These are phyloP conservation scores for Mycena rebaudengoi DNA, from an alignment of 768 basidiomycete species.

Conservation along the genomic window DNA sequence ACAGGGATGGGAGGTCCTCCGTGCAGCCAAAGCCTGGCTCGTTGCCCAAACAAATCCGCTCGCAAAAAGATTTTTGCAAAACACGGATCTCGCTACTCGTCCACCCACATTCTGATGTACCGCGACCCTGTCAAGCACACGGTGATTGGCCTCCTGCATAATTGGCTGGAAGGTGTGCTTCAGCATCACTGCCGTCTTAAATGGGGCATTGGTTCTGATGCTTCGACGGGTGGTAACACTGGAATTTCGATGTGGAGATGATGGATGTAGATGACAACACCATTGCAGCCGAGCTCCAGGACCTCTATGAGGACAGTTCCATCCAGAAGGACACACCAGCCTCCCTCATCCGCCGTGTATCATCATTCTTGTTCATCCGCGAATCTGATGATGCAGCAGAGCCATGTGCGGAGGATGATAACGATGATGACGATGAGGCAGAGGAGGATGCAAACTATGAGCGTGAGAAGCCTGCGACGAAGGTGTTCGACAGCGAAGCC, in stretches of 20 bases:
- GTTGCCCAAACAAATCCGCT: conserved; percentile 5
- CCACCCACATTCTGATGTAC: conserved; percentile 15
- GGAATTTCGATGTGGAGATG: too few species aligned
- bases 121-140: too few species aligned
- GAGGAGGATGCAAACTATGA: too few species aligned
- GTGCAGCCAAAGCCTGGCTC: conserved; percentile 15
- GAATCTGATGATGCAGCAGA: background rate
- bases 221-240: too few species aligned
- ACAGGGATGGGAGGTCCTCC: conserved; percentile 7
- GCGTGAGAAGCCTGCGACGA: too few species aligned
- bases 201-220: conserved; percentile 15
- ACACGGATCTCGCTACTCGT: conserved; percentile 20
- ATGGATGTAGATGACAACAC: background rate
- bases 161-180: too few species aligned
- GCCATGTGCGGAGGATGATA: background rate
- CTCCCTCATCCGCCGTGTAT: background rate
- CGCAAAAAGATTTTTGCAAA: background rate
- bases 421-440: too few species aligned
- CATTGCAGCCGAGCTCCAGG: background rate
- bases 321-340: background rate
- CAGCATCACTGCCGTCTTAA: too few species aligned
- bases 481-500: too few species aligned
- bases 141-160: too few species aligned
- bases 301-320: conserved; percentile 1
- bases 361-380: background rate